Evolutionary conservation across 2,329 filamentous ascomycete species (phyloP), one percentile per base, ranked within the genome.

Genomic region (Atkinsonella texensis): DNA sequence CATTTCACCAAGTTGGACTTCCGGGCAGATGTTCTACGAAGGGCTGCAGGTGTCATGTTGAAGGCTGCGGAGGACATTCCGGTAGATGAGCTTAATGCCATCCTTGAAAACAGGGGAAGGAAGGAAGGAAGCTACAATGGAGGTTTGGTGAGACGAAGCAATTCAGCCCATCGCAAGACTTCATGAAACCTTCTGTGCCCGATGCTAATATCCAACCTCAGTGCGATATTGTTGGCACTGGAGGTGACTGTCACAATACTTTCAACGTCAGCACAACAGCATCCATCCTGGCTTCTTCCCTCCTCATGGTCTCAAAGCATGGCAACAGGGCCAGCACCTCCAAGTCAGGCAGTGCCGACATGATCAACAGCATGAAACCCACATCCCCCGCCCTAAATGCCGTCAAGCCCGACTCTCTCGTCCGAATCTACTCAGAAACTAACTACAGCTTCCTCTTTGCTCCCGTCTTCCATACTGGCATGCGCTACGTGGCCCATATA

Each of bases 241-340:
- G 93, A 58, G 93, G 93, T 63, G 93, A 98, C 72, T 85, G 86
- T 18, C 90, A 97, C 75, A 89, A 95, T 68, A 98, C 93, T 35
- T 98, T 95, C 81, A 98, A 98, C 68, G 91, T 98, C 65, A 93
- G 86, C 60, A 98, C 93, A 4, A 95, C 93, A 7, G 82, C 93
- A 2, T 95, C 89, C 17, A 96, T 98, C 63, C 74, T 98, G 47
- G 89, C 88, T 46, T 94, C 89, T 6, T 83, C 89, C 4, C 74
- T 94, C 31, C 79, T 98, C 38, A 77, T 94, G 61, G 77, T 95
- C 52, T 88, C 87, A 58, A 98, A 98, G 72, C 93, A 98, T 70
- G 93, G 93, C 57, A 98, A 98, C 74, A 84, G 86, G 58, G 90
- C 93, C 42, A 93, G 89, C 51, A 97, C 93, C 3, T 96, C 90